Evolutionary conservation across 371 early-diverging fungal species (phyloP), one percentile per base, ranked within the genome.

Genomic region (Fennellomyces sp.): DNA sequence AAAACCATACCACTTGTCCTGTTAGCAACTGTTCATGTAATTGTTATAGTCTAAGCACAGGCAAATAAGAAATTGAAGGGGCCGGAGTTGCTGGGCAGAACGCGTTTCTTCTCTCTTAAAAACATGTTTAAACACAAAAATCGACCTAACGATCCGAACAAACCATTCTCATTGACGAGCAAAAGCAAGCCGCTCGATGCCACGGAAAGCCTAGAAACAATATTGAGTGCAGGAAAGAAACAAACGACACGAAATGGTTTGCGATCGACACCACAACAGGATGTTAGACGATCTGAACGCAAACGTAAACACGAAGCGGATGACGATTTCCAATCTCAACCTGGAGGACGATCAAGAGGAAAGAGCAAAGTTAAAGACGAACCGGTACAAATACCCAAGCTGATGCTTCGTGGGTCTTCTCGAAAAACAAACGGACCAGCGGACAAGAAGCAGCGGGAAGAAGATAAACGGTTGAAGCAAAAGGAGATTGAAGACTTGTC

Each of bases 21-120:
- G 94, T 97, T 13, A 86, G 94, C 17, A 93, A 91, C 42, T 97
- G 98, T 70, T 71, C 73, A 7, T 97, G 97, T 62, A 72, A 73
- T 47, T 90, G 91, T 28, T 60, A 33, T 26, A 47, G 33, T 36
- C 12, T 47, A 33, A 48, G 33, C 5, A 27, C 48, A 29, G 58
- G 21, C 55, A 7, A 17, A 56, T 33, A 36, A 58, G 19, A 21
- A 45, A 17, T 39, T n/a, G n/a, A n/a, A n/a, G n/a, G n/a, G n/a
- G n/a, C n/a, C n/a, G n/a, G n/a, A n/a, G n/a, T n/a, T n/a, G n/a
- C n/a, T n/a, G n/a, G n/a, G n/a, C n/a, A 39, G 5, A 45, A 45
- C 45, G 45, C 45, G 45, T 21, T 45, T 23, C n/a, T 45, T 23
- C n/a, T 45, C 12, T 45, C 17, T 41, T 41, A 41, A 41, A 33